Evolutionary conservation across 2,329 filamentous ascomycete species (phyloP).

Genomic region (Venturia effusa): DNA sequence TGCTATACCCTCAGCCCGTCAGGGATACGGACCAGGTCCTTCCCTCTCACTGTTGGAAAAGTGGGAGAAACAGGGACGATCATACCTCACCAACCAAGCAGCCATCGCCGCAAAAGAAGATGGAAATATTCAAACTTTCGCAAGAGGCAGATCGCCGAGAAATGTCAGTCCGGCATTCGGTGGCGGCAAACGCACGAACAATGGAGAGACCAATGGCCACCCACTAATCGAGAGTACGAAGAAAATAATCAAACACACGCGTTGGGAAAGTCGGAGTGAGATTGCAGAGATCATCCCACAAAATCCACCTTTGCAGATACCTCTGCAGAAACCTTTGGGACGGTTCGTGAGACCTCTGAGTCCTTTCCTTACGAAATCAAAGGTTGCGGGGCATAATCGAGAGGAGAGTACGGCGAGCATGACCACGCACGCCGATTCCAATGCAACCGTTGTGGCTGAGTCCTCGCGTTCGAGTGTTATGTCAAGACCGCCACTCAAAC

Average conservation of each 20-base stretch:
- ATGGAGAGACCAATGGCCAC: background rate
- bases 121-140: background rate
- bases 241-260: background rate
- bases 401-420: no score
- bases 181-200: background rate
- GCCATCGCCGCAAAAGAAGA: background rate
- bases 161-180: background rate
- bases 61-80: background rate
- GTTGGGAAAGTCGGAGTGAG: background rate
- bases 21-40: background rate
- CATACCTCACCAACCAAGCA: background rate
- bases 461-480: background rate
- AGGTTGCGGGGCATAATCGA: no score
- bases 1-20: background rate
- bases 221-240: background rate
- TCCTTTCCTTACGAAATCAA: background rate
- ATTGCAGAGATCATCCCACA: background rate
- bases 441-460: background rate
- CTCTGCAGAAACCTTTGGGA: background rate
- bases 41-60: background rate
- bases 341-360: background rate
- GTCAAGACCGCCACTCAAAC: background rate
- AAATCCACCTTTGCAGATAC: background rate
- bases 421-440: no score
- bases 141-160: background rate